These are phyloP conservation scores for Termitomyces sp. DNA, from an alignment of 768 basidiomycete species.

Conservation along the genomic window DNA sequence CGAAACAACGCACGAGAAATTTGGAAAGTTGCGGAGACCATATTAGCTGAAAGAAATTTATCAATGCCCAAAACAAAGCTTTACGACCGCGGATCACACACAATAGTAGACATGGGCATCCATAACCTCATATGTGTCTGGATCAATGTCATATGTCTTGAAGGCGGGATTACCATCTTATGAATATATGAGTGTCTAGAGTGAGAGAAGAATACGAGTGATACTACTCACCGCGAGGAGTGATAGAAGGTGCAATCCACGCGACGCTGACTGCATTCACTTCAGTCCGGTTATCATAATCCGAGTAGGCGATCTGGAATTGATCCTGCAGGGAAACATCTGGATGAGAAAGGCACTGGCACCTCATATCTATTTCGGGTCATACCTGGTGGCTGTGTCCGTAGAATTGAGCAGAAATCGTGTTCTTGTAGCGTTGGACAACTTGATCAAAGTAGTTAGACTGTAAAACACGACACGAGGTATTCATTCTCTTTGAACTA, in stretches of 20 bases:
- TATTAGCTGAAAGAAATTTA: slow-evolving; percentile 26
- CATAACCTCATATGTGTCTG: slow-evolving; percentile 62
- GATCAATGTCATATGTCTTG: slow-evolving; percentile 59
- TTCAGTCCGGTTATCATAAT: slow-evolving; percentile 39
- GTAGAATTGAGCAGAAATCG: slow-evolving; percentile 56
- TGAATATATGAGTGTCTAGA: background rate
- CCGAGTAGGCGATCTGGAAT: slow-evolving; percentile 54
- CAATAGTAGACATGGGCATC: slow-evolving; percentile 46
- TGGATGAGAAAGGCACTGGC: background rate
- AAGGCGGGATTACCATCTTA: slow-evolving; percentile 51
- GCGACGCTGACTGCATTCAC: slow-evolving; percentile 41
- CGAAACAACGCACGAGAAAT: slow-evolving; percentile 29
- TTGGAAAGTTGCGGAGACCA: slow-evolving; percentile 39
- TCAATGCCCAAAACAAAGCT: background rate
- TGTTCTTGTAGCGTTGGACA: slow-evolving; percentile 51
- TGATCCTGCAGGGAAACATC: slow-evolving; percentile 14
- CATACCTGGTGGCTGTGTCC: slow-evolving; percentile 50
- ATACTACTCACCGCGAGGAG: slow-evolving; percentile 44
- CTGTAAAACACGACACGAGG: slow-evolving; percentile 19
- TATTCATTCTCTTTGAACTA: background rate
- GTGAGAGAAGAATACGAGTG: background rate
- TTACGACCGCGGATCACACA: slow-evolving; percentile 18
- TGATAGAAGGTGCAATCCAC: slow-evolving; percentile 50
- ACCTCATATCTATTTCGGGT: background rate
- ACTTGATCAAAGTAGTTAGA: slow-evolving; percentile 63